These are phyloP conservation scores for Lachnellula suecica DNA, from an alignment of 2,329 filamentous ascomycete genomes.

Conservation along the genomic window DNA sequence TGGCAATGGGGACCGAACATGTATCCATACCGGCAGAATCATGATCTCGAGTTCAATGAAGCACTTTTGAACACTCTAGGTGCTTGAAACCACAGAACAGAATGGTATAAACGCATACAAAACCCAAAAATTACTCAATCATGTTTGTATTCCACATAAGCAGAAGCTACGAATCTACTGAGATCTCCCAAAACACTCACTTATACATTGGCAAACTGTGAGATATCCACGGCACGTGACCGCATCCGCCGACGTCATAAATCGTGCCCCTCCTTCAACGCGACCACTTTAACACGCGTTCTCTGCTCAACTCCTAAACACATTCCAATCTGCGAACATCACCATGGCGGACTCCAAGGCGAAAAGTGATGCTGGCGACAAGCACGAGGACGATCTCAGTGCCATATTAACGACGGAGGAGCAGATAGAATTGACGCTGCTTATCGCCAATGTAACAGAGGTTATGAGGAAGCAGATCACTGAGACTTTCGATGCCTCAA, in stretches of 20 bases:
- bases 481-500: constrained; percentile 47
- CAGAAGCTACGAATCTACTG: no score
- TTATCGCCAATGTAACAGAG: constrained; percentile 53
- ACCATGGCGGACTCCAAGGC: constrained; percentile 20
- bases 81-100: no score
- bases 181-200: no score
- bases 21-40: no score
- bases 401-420: constrained; percentile 31
- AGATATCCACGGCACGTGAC: background rate
- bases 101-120: no score
- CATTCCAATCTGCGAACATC: background rate
- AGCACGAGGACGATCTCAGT: constrained; percentile 28
- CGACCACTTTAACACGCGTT: background rate
- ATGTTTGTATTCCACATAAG: no score
- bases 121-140: no score
- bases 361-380: constrained; percentile 12
- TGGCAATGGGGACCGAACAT: no score
- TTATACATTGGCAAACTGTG: background rate
- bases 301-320: background rate
- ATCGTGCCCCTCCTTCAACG: background rate
- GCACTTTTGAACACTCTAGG: no score
- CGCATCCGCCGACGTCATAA: background rate
- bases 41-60: no score
- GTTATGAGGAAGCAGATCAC: constrained; percentile 53
- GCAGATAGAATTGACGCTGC: constrained; percentile 45